These are phyloP conservation scores for Populus alba DNA, from an alignment of 345 rosid genomes.

Conservation along the genomic window DNA sequence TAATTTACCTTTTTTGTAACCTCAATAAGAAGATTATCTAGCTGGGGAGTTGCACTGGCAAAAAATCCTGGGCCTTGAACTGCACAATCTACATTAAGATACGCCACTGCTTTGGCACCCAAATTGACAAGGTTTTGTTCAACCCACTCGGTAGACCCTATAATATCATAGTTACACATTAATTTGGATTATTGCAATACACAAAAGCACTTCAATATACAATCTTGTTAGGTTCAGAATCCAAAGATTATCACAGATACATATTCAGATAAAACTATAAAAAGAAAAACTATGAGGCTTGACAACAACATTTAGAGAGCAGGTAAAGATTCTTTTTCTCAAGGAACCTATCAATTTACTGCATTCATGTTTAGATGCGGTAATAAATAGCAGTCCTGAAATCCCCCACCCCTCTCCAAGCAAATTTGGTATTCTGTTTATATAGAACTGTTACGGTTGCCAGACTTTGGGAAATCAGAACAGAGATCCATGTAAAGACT, in stretches of 20 bases:
- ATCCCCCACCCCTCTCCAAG: not conserved
- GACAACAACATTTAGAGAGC: not conserved
- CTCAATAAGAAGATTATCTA: constrained; percentile 70
- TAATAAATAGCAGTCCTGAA: not conserved
- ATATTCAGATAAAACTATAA: not conserved
- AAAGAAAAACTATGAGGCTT: not conserved
- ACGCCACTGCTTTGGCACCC: constrained; percentile 81
- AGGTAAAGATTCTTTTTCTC: not conserved
- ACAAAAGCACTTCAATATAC: not conserved
- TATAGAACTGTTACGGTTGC: not conserved
- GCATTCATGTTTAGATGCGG: not conserved
- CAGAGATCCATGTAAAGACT: too few relatives aligned
- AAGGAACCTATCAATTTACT: not conserved
- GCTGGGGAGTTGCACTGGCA: constrained; percentile 82
- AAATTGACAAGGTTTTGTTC: constrained; percentile 80
- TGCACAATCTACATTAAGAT: constrained; percentile 96
- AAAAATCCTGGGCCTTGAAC: constrained; percentile 96
- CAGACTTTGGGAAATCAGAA: not conserved
- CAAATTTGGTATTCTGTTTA: not conserved
- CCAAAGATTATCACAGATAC: not conserved
- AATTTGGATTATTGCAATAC: not conserved
- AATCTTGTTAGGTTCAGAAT: not conserved
- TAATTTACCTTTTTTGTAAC: constrained; percentile 62
- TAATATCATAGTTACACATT: constrained; percentile 16
- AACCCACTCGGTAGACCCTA: constrained; percentile 98